Conservation (phyloP, 2,329 filamentous ascomycete species). For the Aspergillus puulaauensis region DNA sequence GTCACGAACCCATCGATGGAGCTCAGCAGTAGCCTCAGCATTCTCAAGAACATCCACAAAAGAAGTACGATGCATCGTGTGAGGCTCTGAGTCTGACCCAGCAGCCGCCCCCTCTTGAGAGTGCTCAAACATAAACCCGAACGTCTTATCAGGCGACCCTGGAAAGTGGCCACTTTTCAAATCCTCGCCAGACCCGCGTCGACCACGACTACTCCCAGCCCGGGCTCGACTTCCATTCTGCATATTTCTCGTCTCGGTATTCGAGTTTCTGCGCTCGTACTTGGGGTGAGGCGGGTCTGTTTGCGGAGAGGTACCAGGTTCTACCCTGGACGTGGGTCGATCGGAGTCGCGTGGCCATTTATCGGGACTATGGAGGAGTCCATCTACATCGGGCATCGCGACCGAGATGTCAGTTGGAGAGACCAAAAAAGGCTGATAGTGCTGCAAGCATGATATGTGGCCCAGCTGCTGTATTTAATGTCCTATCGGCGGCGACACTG, state of each 20-base stretch:
- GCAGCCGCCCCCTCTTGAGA: slow-evolving; percentile 8
- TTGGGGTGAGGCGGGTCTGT: background rate
- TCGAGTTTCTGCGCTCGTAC: background rate
- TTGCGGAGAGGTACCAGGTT: background rate
- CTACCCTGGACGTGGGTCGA: background rate
- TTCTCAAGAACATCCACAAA: slow-evolving; percentile 32
- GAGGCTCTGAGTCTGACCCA: slow-evolving; percentile 2
- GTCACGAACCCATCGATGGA: slow-evolving; percentile 26
- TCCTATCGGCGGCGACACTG: slow-evolving; percentile 4
- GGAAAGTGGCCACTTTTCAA: slow-evolving; percentile 16
- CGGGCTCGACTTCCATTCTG: slow-evolving; percentile 3
- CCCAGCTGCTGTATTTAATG: background rate
- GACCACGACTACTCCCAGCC: background rate
- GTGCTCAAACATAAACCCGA: slow-evolving; percentile 22
- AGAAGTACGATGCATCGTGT: slow-evolving; percentile 20
- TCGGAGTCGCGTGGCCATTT: slow-evolving; percentile 1
- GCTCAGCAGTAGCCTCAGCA: slow-evolving; percentile 21
- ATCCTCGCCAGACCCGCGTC: slow-evolving; percentile 5
- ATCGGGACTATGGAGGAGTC: background rate
- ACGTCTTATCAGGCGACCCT: slow-evolving; percentile 15
- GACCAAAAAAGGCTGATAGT: background rate
- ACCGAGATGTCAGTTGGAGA: background rate
- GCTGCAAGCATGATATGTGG: background rate
- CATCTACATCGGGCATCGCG: slow-evolving; percentile 8
- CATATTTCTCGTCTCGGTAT: background rate